Evolutionary conservation across 2,329 filamentous ascomycete species (phyloP).

Genomic region (Didymella pinodella): DNA sequence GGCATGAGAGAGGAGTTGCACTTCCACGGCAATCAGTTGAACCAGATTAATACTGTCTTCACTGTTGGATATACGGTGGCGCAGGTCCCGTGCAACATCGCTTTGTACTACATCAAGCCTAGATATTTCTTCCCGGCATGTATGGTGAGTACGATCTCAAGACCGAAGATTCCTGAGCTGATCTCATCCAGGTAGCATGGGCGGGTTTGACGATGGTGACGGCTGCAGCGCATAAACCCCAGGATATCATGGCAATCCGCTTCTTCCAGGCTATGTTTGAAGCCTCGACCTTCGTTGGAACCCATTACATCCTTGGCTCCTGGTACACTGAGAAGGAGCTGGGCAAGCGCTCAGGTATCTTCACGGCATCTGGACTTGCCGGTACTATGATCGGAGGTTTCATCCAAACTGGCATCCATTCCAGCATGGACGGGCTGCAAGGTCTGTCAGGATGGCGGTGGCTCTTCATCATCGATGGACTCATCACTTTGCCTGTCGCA

Average conservation of each 20-base stretch:
- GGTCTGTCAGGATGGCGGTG: slow-evolving; percentile 65
- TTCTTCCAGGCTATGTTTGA: slow-evolving; percentile 64
- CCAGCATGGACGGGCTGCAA: slow-evolving; percentile 55
- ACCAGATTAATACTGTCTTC: slow-evolving; percentile 56
- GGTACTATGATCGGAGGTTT: slow-evolving; percentile 70
- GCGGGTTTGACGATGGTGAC: slow-evolving; percentile 69
- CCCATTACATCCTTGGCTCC: slow-evolving; percentile 67
- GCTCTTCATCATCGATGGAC: slow-evolving; percentile 57
- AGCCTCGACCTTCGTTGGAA: slow-evolving; percentile 63
- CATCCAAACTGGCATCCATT: slow-evolving; percentile 64
- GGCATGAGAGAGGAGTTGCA: slow-evolving; percentile 54
- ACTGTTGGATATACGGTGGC: slow-evolving; percentile 59
- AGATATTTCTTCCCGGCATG: slow-evolving; percentile 70
- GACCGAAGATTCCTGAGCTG: slow-evolving; percentile 1
- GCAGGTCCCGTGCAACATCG: slow-evolving; percentile 56
- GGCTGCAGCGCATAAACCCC: slow-evolving; percentile 60
- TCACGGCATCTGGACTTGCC: slow-evolving; percentile 66
- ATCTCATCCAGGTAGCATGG: slow-evolving; percentile 58
- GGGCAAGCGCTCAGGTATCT: slow-evolving; percentile 68
- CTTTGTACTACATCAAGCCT: slow-evolving; percentile 69
- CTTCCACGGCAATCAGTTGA: slow-evolving; percentile 53
- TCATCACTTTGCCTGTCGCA: slow-evolving; percentile 65
- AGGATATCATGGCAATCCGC: slow-evolving; percentile 67
- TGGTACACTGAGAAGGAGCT: slow-evolving; percentile 70
- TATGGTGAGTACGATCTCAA: slow-evolving; percentile 57